phyloP scores from a whole-genome alignment of 208 protist species.

The Crithidia sp. region DNA sequence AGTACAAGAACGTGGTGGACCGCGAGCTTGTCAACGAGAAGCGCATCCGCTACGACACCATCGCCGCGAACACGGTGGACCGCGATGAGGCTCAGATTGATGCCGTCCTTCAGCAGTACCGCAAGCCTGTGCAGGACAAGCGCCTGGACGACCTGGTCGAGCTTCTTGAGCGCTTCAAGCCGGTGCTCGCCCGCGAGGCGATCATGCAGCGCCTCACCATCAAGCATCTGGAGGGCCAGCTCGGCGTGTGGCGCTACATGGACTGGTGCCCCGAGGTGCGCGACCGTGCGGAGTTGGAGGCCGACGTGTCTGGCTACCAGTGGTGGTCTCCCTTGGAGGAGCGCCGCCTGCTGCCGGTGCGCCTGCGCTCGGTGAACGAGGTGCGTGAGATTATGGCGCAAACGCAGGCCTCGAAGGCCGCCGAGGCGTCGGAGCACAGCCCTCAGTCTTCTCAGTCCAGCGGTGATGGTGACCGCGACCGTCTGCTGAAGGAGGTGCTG shows the following conservation, averaged over 20 bases:
- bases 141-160: slow-evolving; percentile 88
- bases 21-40: slow-evolving; percentile 91
- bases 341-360: slow-evolving; percentile 84
- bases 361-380: slow-evolving; percentile 89
- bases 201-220: slow-evolving; percentile 94
- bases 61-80: slow-evolving; percentile 79
- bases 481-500: slow-evolving; percentile 91
- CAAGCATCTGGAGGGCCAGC: slow-evolving; percentile 92
- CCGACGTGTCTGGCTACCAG: slow-evolving; percentile 86
- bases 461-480: slow-evolving; percentile 79
- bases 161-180: slow-evolving; percentile 92
- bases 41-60: slow-evolving; percentile 85
- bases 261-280: slow-evolving; percentile 94
- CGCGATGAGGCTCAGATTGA: slow-evolving; percentile 88
- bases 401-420: slow-evolving; percentile 78
- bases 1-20: slow-evolving; percentile 81
- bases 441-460: slow-evolving; percentile 50
- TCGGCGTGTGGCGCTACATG: slow-evolving; percentile 93
- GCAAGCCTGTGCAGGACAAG: slow-evolving; percentile 82
- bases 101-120: slow-evolving; percentile 87
- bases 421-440: slow-evolving; percentile 54
- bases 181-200: slow-evolving; percentile 91
- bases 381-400: slow-evolving; percentile 90
- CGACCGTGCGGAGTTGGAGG: slow-evolving; percentile 90
- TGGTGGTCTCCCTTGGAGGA: slow-evolving; percentile 90